Conservation (phyloP, 805 yeast species). For the Maudiozyma saulgeensis region DNA sequence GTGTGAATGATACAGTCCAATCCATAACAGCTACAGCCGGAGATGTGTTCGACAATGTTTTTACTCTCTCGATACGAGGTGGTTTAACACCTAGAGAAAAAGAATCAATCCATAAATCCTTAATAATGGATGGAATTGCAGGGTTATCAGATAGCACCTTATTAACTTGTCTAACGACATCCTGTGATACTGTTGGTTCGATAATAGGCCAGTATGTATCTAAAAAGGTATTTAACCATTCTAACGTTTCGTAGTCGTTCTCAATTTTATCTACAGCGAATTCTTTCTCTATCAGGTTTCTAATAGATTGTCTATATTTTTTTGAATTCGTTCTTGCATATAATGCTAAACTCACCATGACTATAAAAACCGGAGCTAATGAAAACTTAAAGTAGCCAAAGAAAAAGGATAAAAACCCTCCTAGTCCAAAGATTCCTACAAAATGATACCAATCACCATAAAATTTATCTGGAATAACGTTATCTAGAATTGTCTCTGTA, state of each 20-base stretch:
- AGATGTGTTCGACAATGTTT: constrained; percentile 75
- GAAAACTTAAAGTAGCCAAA: constrained; percentile 70
- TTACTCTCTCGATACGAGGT: constrained; percentile 79
- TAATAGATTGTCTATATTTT: constrained; percentile 57
- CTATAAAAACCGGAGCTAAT: constrained; percentile 67
- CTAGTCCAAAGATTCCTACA: constrained; percentile 55
- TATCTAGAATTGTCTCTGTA: constrained; percentile 63
- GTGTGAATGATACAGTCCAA: constrained; percentile 84
- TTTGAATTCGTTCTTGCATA: constrained; percentile 77
- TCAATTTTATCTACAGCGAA: constrained; percentile 70
- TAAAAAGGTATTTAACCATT: constrained; percentile 82
- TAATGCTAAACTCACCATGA: constrained; percentile 48
- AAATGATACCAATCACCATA: constrained; percentile 96
- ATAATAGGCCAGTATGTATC: constrained; percentile 83
- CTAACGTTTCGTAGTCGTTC: constrained; percentile 83
- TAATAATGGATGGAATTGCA: constrained; percentile 66
- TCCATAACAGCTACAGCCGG: constrained; percentile 94
- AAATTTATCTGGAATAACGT: constrained; percentile 60
- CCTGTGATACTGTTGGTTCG: constrained; percentile 83
- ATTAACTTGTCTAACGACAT: constrained; percentile 74
- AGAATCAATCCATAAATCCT: constrained; percentile 72
- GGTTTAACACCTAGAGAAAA: constrained; percentile 92
- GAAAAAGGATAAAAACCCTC: constrained; percentile 63
- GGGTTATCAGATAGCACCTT: constrained; percentile 68
- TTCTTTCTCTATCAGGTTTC: constrained; percentile 78